These are phyloP conservation scores for Cryptosporidium meleagridis DNA, from an alignment of 169 alveolate species.

Conservation along the genomic window DNA sequence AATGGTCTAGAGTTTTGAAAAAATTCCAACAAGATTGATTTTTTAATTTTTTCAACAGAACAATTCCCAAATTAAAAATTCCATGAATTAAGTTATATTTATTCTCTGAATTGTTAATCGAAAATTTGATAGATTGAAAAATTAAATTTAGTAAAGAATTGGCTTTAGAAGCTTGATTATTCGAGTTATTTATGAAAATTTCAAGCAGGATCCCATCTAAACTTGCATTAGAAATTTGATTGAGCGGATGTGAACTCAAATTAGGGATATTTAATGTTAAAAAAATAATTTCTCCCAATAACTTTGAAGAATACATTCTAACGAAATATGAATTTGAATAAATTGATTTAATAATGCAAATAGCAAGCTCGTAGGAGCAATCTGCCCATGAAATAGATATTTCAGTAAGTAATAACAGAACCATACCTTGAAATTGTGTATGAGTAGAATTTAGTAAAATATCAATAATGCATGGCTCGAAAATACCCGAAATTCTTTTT, in stretches of 20 bases:
- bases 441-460: conserved; percentile 23
- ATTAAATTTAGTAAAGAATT: background rate
- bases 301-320: conserved; percentile 24
- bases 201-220: background rate
- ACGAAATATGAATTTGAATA: conserved; percentile 30
- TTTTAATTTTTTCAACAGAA: background rate
- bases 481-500: background rate
- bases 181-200: background rate
- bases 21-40: background rate
- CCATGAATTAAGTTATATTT: conserved; percentile 61
- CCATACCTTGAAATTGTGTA: conserved; percentile 64
- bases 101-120: background rate
- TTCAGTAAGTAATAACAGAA: conserved; percentile 31
- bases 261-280: conserved; percentile 24
- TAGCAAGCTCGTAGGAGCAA: conserved; percentile 36
- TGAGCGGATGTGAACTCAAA: background rate
- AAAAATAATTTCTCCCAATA: conserved; percentile 14
- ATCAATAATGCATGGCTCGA: conserved; percentile 17
- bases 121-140: conserved; percentile 15
- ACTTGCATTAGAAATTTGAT: background rate
- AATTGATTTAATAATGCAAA: conserved; percentile 32
- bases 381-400: conserved; percentile 42
- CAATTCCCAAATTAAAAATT: background rate
- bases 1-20: background rate
- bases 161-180: background rate